Base-by-base conservation (phyloP, 2,329 filamentous ascomycete species). In the Cladophialophora chaetospira region DNA sequence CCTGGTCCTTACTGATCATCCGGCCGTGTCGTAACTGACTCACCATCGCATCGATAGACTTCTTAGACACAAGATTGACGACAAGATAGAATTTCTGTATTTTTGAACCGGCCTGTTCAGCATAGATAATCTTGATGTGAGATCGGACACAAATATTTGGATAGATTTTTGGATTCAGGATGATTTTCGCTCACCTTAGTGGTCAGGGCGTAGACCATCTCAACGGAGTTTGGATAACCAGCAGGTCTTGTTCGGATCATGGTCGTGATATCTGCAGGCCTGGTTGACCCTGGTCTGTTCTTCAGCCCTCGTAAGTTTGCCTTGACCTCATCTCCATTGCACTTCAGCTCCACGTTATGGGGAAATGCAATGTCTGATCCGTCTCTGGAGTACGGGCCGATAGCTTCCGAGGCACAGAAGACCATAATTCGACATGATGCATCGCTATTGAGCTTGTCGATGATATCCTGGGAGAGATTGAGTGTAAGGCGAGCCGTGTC, bases 241-340 rank as follows among this genome's bases (percentile, higher is more conserved):
- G 50, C 23, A 9, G 85, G 82, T 62, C 83, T 86, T 61, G 84
- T 86, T 26, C 89, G 82, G 43, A 97, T 77, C 58, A 84, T 81
- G 63, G 82, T 78, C 5, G 94, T 99, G 60, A 99, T 88, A 73
- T 99, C 94, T 44, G 90, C 91, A 5, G 94, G 94, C 67, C 91
- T 86, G 36, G 94, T 99, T 42, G 94, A 95, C 19, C 94, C 94
- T 5, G 93, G 90, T 72, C 94, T 96, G 72, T 96, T 97, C 75
- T 99, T 99, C 60, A 99, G 75, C 3, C 94, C 94, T 65, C 94
- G 88, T 64, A 96, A 81, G 70, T 97, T 99, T n/a, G 88, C 88
- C 72, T 93, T 94, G 64, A 97, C 82, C 55, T 97, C 91, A 29
- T 88, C 88, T 8, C 85, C 82, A 66, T 99, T 99, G 54, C 96